A percentile compares a stretch with the other conserved stretches of the same genome.
These are phyloP conservation scores for Dryas octopetala DNA, from an alignment of 306 rosid species.

Conservation along the genomic window DNA sequence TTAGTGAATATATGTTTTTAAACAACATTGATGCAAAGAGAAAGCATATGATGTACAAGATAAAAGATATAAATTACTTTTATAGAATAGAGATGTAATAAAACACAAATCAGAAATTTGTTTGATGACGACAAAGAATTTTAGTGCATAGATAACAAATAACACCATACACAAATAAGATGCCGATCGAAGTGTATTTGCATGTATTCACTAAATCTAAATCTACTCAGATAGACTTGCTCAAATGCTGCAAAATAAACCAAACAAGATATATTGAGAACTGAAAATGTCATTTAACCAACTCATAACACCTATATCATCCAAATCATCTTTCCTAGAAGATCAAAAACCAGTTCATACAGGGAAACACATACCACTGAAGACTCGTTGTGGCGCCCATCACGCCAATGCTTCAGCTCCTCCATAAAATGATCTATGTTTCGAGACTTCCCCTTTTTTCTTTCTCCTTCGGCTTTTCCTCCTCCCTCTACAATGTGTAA, in stretches of 20 bases:
- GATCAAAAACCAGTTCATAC: slow-evolving; percentile 6
- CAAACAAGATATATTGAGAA: not conserved
- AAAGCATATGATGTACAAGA: not conserved
- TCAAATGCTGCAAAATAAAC: not conserved
- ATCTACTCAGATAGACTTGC: not conserved
- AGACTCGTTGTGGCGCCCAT: slow-evolving; percentile 69
- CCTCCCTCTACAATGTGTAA: slow-evolving; percentile 68
- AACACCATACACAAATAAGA: not conserved
- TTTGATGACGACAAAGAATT: no score
- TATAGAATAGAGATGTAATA: not conserved
- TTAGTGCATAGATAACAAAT: not conserved
- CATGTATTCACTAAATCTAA: not conserved
- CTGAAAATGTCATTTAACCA: not conserved
- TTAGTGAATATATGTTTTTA: slow-evolving; percentile 25
- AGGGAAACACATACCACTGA: slow-evolving; percentile 54
- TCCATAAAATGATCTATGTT: slow-evolving; percentile 94
- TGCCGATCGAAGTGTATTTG: not conserved
- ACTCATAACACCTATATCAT: not conserved
- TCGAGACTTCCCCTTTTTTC: slow-evolving; percentile 90
- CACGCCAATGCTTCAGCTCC: slow-evolving; percentile 92
- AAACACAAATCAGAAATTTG: not conserved
- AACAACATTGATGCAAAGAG: slow-evolving; percentile 10
- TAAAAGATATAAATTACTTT: not conserved
- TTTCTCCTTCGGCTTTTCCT: slow-evolving; percentile 84
- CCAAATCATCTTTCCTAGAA: not conserved